Evolutionary conservation across 2,329 filamentous ascomycete genomes (phyloP), one percentile per base, ranked within the genome.

Genomic region (Fusarium transvaalense): DNA sequence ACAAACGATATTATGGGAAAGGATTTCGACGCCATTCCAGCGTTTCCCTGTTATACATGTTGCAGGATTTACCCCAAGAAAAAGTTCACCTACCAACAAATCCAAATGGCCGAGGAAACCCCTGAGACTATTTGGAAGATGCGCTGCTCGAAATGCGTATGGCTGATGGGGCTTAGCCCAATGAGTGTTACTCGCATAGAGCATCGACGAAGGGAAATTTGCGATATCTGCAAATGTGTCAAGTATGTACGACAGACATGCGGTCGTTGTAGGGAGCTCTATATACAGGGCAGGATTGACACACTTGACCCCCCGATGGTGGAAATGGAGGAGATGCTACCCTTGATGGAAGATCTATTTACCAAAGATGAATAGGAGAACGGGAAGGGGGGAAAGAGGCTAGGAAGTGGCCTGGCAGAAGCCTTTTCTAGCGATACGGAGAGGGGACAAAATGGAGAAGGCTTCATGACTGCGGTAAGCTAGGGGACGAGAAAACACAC

Each of bases 31-130:
- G 10, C 47, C 1, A 21, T 58, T 5, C 5, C 17, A 13, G 21
- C 10, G 2, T 66, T 53, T 17, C 71, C 69, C 3, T 72, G 71
- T 54, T 72, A 61, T 19, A 17, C 51, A n/a, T 73, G 71, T 51
- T 68, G 46, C 19, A 63, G 38, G 14, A 42, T 66, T 6, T 56
- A 38, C 1, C 54, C 51, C 12, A 46, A 29, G 31, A 31, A 3
- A 4, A 66, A 51, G 23, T 73, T 72, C 35, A 60, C 60, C 2
- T 0, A 15, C 2, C 35, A 19, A 1, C 63, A 69, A 34, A 27
- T 69, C 4, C 5, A 5, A 0, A 32, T 52, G 58, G 43, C 35
- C 0, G n/a, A 25, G 17, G 31, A 31, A 3, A 19, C 35, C 1
- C 62, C 61, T 7, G 31, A 55, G 12, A 68, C 55, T 0, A 23